Conservation (phyloP, 192 early-diverging fungal species). For the Dimargaris cristalligena region DNA sequence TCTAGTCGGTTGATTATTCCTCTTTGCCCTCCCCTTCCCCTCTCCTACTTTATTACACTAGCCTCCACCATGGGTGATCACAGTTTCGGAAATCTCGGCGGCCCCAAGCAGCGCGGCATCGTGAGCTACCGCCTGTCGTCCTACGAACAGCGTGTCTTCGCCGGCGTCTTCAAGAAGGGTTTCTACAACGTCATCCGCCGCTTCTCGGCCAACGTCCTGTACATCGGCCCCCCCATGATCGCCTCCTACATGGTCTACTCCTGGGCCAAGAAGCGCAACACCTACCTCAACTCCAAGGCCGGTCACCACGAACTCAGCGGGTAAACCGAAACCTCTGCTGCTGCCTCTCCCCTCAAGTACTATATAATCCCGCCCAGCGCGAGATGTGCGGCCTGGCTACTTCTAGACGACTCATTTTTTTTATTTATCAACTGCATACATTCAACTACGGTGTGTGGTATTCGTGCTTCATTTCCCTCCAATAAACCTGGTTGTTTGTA, state of each 20-base stretch:
- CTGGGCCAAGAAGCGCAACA: constrained; percentile 27
- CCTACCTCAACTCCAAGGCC: constrained; percentile 13
- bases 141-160: constrained; percentile 43
- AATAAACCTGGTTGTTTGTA: too few relatives aligned
- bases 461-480: too few relatives aligned
- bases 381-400: too few relatives aligned
- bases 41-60: too few relatives aligned
- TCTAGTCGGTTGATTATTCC: too few relatives aligned
- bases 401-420: too few relatives aligned
- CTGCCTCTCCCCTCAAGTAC: too few relatives aligned
- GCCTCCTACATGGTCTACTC: constrained; percentile 30
- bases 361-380: too few relatives aligned
- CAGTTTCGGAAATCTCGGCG: constrained; percentile 11
- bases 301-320: constrained; percentile 4
- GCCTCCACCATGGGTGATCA: neutral
- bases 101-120: constrained; percentile 23
- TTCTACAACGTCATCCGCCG: constrained; percentile 47
- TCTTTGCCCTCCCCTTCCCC: too few relatives aligned
- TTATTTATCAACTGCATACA: too few relatives aligned
- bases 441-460: too few relatives aligned
- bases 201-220: constrained; percentile 30
- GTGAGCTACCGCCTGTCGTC: constrained; percentile 39
- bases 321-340: neutral
- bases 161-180: constrained; percentile 34
- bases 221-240: constrained; percentile 32